Conservation (phyloP, 768 basidiomycete genomes). For the Podaxis sp. region DNA sequence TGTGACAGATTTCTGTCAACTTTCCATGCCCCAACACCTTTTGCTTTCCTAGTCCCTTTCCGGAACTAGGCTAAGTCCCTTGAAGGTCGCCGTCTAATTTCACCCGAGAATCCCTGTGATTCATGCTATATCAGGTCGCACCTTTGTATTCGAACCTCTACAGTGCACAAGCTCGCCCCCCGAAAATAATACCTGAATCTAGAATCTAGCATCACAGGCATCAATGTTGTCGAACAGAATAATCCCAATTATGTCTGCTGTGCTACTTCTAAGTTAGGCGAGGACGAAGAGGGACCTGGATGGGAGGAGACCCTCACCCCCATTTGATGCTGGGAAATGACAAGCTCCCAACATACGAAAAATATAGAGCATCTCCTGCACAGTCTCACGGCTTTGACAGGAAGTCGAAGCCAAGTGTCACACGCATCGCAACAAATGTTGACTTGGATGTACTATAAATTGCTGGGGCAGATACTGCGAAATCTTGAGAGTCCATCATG, state of each 20-base stretch:
- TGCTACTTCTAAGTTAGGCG: not conserved
- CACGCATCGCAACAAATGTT: not conserved
- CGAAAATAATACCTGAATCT: not conserved
- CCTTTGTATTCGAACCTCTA: too few species aligned
- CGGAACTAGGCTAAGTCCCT: too few species aligned
- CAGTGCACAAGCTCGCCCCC: not conserved
- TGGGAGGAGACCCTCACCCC: not conserved
- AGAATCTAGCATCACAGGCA: not conserved
- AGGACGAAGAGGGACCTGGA: not conserved
- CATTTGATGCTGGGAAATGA: not conserved
- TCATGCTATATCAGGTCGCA: too few species aligned
- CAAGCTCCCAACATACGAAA: not conserved
- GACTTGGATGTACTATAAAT: not conserved
- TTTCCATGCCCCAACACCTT: too few species aligned
- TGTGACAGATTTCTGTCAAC: too few species aligned
- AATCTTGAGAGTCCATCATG: constrained; percentile 1
- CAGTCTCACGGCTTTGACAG: not conserved
- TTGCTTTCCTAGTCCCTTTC: too few species aligned
- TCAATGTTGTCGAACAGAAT: not conserved
- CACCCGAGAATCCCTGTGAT: too few species aligned
- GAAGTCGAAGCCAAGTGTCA: not conserved
- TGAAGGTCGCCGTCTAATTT: too few species aligned
- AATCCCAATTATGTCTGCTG: not conserved
- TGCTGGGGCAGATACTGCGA: not conserved
- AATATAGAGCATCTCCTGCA: not conserved